Evolutionary conservation across 192 early-diverging fungal species (phyloP).

Genomic region (Podila verticillata): DNA sequence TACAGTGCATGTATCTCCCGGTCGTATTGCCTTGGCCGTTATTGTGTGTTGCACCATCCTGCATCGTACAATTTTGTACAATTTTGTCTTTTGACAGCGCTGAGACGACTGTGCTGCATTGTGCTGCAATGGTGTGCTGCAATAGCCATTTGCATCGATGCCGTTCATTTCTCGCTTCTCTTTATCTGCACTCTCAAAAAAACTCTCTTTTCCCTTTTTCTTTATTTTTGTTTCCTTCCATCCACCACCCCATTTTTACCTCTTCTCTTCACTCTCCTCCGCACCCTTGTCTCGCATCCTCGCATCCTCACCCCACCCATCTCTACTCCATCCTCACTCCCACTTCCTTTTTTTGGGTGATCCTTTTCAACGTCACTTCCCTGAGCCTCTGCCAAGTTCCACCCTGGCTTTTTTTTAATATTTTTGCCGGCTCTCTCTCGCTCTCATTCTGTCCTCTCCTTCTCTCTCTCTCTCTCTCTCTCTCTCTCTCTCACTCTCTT

Average conservation of each 20-base stretch:
- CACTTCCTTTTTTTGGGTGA: not conserved
- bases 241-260: not conserved
- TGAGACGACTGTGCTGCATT: no score
- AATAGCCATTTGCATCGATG: not conserved
- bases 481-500: not conserved
- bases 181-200: no score
- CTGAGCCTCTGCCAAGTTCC: not conserved
- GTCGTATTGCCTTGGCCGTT: no score
- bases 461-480: not conserved
- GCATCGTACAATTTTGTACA: no score
- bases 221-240: not conserved
- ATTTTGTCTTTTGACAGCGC: no score
- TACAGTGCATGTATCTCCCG: no score
- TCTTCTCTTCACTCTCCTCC: not conserved
- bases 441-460: not conserved
- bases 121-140: no score
- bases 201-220: not conserved
- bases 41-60: no score
- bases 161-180: not conserved
- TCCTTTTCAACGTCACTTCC: not conserved
- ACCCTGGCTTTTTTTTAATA: not conserved
- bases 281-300: not conserved
- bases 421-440: not conserved
- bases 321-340: not conserved
- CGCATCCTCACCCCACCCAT: not conserved